Evolutionary conservation across 2,329 filamentous ascomycete genomes (phyloP), one percentile per base, ranked within the genome.

Genomic region (Aspergillus sp.): DNA sequence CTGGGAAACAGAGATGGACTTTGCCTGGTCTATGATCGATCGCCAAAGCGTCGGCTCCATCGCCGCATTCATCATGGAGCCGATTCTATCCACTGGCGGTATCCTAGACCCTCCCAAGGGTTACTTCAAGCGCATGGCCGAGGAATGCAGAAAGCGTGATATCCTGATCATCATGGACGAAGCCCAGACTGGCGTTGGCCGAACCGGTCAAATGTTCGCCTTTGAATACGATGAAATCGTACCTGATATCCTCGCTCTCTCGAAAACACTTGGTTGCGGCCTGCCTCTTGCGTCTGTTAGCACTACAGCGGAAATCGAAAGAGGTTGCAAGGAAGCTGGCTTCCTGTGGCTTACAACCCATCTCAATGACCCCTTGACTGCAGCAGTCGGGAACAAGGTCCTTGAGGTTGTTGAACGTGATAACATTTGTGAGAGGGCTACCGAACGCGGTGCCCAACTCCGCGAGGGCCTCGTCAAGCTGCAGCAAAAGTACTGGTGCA

Each of bases 1-100:
- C 66, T 89, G 86, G 86, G 77, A 85, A 62, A 81, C 83, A 0
- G 86, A 89, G 67, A 72, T 89, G 13, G 79, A 85, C 11, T 88
- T 83, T 63, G 85, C 84, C 4, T 89, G 84, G 79, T 75, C 75
- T 17, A 75, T 88, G 71, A 76, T 89, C 19, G 85, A 89, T 59
- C 75, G 79, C 45, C 80, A 83, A 54, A 84, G 80, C 1, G 82
- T 79, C 56, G 86, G 86, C 0, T 87, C 84, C 0, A 77, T 89
- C 0, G 86, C 86, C 0, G 86, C 86, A 0, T 81, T 85, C 33
- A 84, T 89, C 54, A 70, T 88, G 50, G 85, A 88, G 65, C 83
- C 82, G 0, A 86, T 88, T 37, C 75, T 85, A 0, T 82, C 79
- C 0, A 82, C 81, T 15, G 84, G 82, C 0, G 86, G 86, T 2